A percentile compares a stretch with the other conserved stretches of the same genome.
These are phyloP conservation scores for Nepenthes gracilis DNA, from an alignment of 148 eudicot species.

Conservation along the genomic window DNA sequence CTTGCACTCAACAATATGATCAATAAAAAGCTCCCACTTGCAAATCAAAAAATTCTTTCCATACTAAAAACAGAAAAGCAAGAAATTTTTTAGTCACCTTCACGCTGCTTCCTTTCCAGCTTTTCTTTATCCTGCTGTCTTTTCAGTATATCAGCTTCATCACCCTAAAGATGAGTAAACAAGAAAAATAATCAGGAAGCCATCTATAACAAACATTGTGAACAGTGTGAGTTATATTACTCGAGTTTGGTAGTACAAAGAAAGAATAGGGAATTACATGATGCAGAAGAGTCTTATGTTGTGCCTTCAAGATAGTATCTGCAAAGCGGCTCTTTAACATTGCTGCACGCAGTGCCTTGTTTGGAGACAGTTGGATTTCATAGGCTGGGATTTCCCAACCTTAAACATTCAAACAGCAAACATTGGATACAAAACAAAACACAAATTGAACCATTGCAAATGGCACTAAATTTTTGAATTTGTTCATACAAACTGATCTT, in stretches of 20 bases:
- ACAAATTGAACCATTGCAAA: background rate
- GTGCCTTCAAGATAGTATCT: slow-evolving; percentile 63
- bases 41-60: background rate
- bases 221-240: background rate
- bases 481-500: background rate
- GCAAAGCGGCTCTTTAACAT: slow-evolving; percentile 74
- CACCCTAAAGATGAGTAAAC: slow-evolving; percentile 20
- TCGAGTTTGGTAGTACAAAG: background rate
- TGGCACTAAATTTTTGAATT: background rate
- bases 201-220: background rate
- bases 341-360: slow-evolving; percentile 73
- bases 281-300: slow-evolving; percentile 34
- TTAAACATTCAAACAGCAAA: slow-evolving; percentile 2
- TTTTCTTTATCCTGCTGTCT: slow-evolving; percentile 43
- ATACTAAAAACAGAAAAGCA: background rate
- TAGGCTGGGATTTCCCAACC: slow-evolving; percentile 22
- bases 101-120: slow-evolving; percentile 40
- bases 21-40: too few species aligned
- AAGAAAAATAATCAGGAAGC: background rate
- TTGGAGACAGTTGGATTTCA: slow-evolving; percentile 44
- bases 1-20: too few species aligned
- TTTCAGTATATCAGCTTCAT: slow-evolving; percentile 22
- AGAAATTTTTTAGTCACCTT: slow-evolving; percentile 29
- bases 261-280: slow-evolving; percentile 19
- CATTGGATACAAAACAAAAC: background rate